A percentile compares a stretch with the other conserved stretches of the same genome.
phyloP scores from a whole-genome alignment of 2,329 filamentous ascomycete species.

The Pezicula rhizophila region DNA sequence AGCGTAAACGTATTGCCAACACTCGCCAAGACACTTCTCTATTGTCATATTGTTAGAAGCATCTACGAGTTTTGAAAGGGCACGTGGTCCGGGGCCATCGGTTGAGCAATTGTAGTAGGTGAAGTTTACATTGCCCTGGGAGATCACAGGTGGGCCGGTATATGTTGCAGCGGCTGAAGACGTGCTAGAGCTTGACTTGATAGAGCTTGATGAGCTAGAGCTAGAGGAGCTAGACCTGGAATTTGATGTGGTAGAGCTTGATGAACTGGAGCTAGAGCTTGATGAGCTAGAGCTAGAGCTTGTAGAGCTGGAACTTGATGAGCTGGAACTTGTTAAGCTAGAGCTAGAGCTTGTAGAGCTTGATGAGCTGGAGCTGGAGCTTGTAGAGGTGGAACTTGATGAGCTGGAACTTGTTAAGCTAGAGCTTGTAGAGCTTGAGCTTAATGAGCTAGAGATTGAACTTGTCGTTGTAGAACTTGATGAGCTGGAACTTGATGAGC shows the following conservation, averaged over 20 bases:
- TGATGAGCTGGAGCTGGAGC: not conserved
- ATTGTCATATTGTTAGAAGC: conserved; percentile 26
- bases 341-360: not conserved
- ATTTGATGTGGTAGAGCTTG: conserved; percentile 1
- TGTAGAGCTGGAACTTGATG: not conserved
- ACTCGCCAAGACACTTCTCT: conserved; percentile 24
- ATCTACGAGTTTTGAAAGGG: conserved; percentile 14
- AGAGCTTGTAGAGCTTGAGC: not conserved
- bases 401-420: not conserved
- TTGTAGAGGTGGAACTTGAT: not conserved
- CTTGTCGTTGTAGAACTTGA: not conserved
- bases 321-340: not conserved
- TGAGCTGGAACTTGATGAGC: not conserved
- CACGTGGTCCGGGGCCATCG: conserved; percentile 18
- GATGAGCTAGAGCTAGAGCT: not conserved
- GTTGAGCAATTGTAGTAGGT: conserved; percentile 23
- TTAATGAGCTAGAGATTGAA: not conserved
- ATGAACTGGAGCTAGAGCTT: not conserved
- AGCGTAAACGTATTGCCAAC: conserved; percentile 28
- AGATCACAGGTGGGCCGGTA: conserved; percentile 18
- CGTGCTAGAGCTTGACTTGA: conserved; percentile 3
- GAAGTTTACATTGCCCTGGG: conserved; percentile 23
- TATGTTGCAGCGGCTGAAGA: conserved; percentile 11
- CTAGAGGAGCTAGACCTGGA: not conserved
- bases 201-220: not conserved